Percentiles rank a stretch among this genome's conserved stretches.
Evolutionary conservation across 768 basidiomycete species (phyloP).

Genomic region (Hortiboletus flavorubellus): DNA sequence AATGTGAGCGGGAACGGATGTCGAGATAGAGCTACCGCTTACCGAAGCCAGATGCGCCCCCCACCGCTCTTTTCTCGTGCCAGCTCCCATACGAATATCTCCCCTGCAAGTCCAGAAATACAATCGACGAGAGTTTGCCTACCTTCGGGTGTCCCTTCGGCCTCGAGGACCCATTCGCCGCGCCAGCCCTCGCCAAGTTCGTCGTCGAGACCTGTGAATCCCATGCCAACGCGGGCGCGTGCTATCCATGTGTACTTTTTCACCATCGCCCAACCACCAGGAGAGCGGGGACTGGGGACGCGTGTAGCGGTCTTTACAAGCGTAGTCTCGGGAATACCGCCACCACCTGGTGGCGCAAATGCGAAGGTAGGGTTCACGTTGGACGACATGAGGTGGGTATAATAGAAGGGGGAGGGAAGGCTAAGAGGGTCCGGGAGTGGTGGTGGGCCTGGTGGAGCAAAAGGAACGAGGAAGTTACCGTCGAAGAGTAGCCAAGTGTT

Average conservation of each 20-base stretch:
- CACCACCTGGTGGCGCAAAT: constrained; percentile 28
- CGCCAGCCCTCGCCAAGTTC: constrained; percentile 66
- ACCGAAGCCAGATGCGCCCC: constrained; percentile 66
- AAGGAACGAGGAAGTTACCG: constrained; percentile 59
- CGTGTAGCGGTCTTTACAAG: constrained; percentile 37
- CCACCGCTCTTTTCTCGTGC: constrained; percentile 59
- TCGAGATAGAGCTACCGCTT: constrained; percentile 13
- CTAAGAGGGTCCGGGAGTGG: constrained; percentile 55
- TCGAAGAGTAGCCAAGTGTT: constrained; percentile 73
- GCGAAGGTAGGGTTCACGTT: constrained; percentile 22
- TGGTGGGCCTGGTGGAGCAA: constrained; percentile 49
- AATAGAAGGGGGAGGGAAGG: constrained; percentile 76
- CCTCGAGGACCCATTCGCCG: constrained; percentile 79
- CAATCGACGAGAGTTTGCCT: constrained; percentile 54
- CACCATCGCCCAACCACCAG: constrained; percentile 55
- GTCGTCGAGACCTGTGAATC: constrained; percentile 33
- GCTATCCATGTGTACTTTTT: constrained; percentile 68
- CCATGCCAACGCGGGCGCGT: constrained; percentile 38
- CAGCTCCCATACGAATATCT: constrained; percentile 47
- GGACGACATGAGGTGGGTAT: constrained; percentile 57
- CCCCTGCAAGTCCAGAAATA: constrained; percentile 37
- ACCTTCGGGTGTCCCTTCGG: constrained; percentile 70
- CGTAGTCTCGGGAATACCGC: constrained; percentile 44
- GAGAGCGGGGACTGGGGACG: constrained; percentile 60
- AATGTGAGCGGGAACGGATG: neutral